These are phyloP conservation scores for Hypoxylon sp. DNA, from an alignment of 2,329 filamentous ascomycete species.

Conservation along the genomic window DNA sequence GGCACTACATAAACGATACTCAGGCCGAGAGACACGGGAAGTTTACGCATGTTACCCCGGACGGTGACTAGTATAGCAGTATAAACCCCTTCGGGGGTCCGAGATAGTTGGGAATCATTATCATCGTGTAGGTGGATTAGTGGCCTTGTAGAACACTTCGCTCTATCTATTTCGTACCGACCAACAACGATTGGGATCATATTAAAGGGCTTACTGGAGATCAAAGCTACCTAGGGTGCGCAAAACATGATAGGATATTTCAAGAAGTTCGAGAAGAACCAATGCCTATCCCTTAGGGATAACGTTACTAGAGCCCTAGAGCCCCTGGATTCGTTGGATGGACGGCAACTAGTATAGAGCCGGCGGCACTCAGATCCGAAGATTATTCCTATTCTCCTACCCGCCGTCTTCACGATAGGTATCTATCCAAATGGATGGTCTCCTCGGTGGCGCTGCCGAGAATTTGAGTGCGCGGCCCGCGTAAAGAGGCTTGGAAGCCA, in stretches of 20 bases:
- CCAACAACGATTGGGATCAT: slow-evolving; percentile 61
- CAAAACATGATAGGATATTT: slow-evolving; percentile 50
- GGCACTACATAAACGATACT: slow-evolving; percentile 69
- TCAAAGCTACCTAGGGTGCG: slow-evolving; percentile 48
- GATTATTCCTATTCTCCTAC: slow-evolving; percentile 66
- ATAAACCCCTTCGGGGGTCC: slow-evolving; percentile 67
- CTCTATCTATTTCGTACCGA: slow-evolving; percentile 59
- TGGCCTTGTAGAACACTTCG: slow-evolving; percentile 54
- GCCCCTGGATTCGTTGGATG: slow-evolving; percentile 51
- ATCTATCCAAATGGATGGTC: slow-evolving; percentile 55
- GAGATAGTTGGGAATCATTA: slow-evolving; percentile 69
- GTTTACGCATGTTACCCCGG: slow-evolving; percentile 68
- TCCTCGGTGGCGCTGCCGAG: slow-evolving; percentile 37
- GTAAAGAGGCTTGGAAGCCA: slow-evolving; percentile 18
- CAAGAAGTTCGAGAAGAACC: slow-evolving; percentile 49
- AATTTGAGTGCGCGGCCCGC: slow-evolving; percentile 14
- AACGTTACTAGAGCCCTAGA: slow-evolving; percentile 57
- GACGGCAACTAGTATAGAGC: slow-evolving; percentile 51
- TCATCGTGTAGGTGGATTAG: slow-evolving; percentile 67
- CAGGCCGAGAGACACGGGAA: slow-evolving; percentile 71
- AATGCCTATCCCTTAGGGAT: slow-evolving; percentile 52
- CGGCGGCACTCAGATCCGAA: slow-evolving; percentile 67
- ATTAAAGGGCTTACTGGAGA: slow-evolving; percentile 58
- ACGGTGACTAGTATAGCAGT: slow-evolving; percentile 68
- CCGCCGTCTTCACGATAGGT: slow-evolving; percentile 67